phyloP scores from a whole-genome alignment of 1,284 basidiomycete genomes.

The Peniophora sp. region DNA sequence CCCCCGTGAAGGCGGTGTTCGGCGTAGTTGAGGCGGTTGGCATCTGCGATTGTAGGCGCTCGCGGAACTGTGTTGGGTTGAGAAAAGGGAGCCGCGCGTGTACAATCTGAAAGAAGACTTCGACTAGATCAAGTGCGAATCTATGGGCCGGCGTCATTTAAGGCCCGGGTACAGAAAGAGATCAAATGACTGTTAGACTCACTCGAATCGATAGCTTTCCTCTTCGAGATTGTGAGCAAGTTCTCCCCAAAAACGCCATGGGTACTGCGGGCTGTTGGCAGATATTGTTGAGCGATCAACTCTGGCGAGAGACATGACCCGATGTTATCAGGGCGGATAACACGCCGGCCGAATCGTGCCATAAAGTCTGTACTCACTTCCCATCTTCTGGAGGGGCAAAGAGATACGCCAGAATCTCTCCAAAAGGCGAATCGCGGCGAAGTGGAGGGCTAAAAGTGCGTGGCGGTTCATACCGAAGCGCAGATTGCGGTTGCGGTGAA shows the following conservation, averaged over 20 bases:
- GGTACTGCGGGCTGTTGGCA: constrained; percentile 7
- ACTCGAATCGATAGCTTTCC: constrained; percentile 70
- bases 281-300: too few species aligned
- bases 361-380: constrained; percentile 31
- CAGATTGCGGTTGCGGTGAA: not conserved
- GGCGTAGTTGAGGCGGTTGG: constrained; percentile 19
- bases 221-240: constrained; percentile 58
- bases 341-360: too few species aligned
- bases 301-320: constrained; percentile 3
- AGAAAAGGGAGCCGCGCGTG: constrained; percentile 78
- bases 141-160: constrained; percentile 29
- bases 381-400: constrained; percentile 62
- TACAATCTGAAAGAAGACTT: constrained; percentile 85
- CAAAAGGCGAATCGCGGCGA: constrained; percentile 47
- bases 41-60: constrained; percentile 51
- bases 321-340: not conserved
- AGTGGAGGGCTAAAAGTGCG: constrained; percentile 34
- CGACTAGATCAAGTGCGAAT: constrained; percentile 81
- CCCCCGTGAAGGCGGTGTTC: constrained; percentile 10
- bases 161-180: not conserved
- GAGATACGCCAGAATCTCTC: constrained; percentile 58
- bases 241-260: constrained; percentile 64
- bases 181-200: constrained; percentile 27
- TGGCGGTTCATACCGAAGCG: constrained; percentile 18
- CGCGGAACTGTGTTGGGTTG: constrained; percentile 70